Conservation (phyloP, 1,284 basidiomycete species). For the Hypsizygus ulmarius region DNA sequence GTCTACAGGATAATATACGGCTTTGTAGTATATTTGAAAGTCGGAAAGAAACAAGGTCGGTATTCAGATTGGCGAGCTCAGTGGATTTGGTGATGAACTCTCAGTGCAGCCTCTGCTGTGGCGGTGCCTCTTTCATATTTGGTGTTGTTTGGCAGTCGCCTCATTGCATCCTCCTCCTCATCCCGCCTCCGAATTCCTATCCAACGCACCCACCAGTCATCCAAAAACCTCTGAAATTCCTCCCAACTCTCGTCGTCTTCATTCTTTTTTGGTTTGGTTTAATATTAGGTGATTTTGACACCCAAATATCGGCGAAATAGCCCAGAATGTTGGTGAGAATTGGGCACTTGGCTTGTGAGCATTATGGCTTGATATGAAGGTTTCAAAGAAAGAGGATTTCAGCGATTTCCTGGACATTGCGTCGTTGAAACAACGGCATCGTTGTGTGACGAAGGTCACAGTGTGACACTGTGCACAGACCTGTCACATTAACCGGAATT, state of each 20-base stretch:
- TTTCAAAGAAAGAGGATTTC: conserved; percentile 12
- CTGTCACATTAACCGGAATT: background rate
- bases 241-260: background rate
- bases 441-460: conserved; percentile 7
- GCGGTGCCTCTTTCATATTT: conserved; percentile 21
- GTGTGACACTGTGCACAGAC: conserved; percentile 13
- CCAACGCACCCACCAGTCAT: background rate
- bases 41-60: background rate
- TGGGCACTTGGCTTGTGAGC: background rate
- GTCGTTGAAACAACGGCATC: conserved; percentile 1
- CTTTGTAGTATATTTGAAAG: no score
- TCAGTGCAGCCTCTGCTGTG: conserved; percentile 16
- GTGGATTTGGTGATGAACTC: conserved; percentile 11
- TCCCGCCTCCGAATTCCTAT: conserved; percentile 9
- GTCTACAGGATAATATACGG: no score
- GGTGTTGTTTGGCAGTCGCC: conserved; percentile 10
- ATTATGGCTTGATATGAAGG: conserved; percentile 10
- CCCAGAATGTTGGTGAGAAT: no score
- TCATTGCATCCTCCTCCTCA: conserved; percentile 17
- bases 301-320: background rate
- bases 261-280: background rate
- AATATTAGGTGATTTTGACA: background rate
- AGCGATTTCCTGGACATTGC: conserved; percentile 9
- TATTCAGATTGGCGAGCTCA: background rate
- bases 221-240: background rate